Evolutionary conservation across 1,139 yeast species (phyloP), one percentile per base, ranked within the genome.

Genomic region (Geotrichum fermentans): DNA sequence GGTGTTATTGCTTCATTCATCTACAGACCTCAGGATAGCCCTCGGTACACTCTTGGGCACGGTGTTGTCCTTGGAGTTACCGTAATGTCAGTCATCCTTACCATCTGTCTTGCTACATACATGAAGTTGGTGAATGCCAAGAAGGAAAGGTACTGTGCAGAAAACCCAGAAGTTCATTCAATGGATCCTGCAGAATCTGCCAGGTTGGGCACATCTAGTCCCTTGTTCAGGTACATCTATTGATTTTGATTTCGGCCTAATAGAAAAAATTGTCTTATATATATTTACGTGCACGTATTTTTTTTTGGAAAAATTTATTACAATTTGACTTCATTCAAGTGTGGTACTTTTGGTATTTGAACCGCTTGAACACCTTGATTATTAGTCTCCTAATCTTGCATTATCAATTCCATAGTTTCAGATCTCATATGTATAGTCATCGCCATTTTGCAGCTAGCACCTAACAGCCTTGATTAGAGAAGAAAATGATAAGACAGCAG

Each of bases 1-100:
- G 75, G 75, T 43, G 68, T 65, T 17, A 59, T 71, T 53, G 67
- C 69, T 24, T 69, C 71, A 17, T 72, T 69, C 53, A 65, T 70
- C 26, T 70, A 68, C 59, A 56, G 66, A 38, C 20, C 45, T 8
- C 33, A 47, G 21, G 51, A 50, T 40, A 21, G 28, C 17, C 53
- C 53, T 8, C 28, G 46, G 5, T 50, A 37, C 38, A 20, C n/a
- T 16, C 33, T 50, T n/a, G 53, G 53, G 14, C 51, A 50, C 16
- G 40, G 43, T 6, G 33, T 45, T 14, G 34, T 37, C 7, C 38
- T 45, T 13, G 43, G 44, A 16, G 34, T 33, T 34, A 41, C 42
- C 18, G 28, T 21, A 8, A 16, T 46, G 26, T 17, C 39, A 10
- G 20, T 40, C 11, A 8, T 29, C 18, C 5, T 46, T 45, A 30